Evolutionary conservation across 2,329 filamentous ascomycete genomes (phyloP), one percentile per base, ranked within the genome.

Genomic region (Coniella vitis): DNA sequence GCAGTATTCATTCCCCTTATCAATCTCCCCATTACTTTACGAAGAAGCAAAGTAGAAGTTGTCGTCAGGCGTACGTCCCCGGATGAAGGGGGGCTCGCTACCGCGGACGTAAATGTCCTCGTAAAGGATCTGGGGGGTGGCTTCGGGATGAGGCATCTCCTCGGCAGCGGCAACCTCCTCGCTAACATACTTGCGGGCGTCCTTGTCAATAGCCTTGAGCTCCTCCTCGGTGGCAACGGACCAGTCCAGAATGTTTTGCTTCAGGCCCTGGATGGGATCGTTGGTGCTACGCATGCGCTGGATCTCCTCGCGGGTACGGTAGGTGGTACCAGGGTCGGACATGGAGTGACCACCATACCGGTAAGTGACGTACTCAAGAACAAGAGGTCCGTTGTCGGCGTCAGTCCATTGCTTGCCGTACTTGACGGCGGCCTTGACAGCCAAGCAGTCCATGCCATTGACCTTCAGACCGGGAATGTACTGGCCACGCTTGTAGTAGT

Each of bases 401-500:
- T 78, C 73, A 57, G 88, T 86, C 77, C 84, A 95, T 65, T 95
- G 80, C 77, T 93, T 95, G 65, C 86, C 90, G 75, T 95, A 90
- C 72, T 91, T 78, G 63, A 95, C 90, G 57, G 93, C 93, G 46
- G 91, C 90, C 81, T 95, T 95, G 69, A 96, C 91, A 56, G 93
- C 91, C 55, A 98, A 86, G 61, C 95, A 90, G 68, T 98, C 93
- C 93, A 98, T 98, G 65, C 89, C 93, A 75, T 98, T 98, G 71
- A 98, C 89, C 82, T 98, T 98, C 63, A 98, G 83, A 75, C 93
- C 93, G 51, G 93, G 91, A 60, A 98, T 98, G 79, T 97, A 98
- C 76, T 98, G 93, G 59, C 93, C 93, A 74, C 93, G 91, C 85
- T 97, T 97, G 83, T 98, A 97, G 84, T 98, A 98, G 71, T 98